These are phyloP conservation scores for Boletus vinaceobasis DNA, from an alignment of 768 basidiomycete genomes.

Conservation along the genomic window DNA sequence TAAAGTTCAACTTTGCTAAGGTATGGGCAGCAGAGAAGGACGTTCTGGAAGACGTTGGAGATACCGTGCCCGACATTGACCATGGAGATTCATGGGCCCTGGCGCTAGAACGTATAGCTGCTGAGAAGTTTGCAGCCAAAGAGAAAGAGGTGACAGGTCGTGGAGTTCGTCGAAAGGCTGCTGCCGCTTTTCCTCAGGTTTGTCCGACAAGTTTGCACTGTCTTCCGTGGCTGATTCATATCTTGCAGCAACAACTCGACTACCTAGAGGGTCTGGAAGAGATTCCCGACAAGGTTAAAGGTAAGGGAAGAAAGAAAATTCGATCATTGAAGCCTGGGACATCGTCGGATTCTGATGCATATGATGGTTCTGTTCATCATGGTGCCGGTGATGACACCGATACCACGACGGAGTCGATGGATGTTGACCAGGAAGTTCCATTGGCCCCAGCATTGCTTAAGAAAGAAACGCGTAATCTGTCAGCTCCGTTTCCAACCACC, in stretches of 20 bases:
- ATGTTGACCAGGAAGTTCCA: slow-evolving; percentile 4
- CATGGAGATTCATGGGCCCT: slow-evolving; percentile 80
- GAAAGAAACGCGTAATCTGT: slow-evolving; percentile 2
- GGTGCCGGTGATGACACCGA: slow-evolving; percentile 22
- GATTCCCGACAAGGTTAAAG: slow-evolving; percentile 36
- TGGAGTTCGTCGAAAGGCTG: slow-evolving; percentile 71
- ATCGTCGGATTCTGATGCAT: slow-evolving; percentile 42
- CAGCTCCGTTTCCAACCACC: not conserved
- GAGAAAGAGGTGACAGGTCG: slow-evolving; percentile 62
- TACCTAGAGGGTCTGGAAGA: slow-evolving; percentile 36
- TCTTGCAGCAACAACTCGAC: slow-evolving; percentile 29
- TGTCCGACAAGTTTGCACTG: not conserved
- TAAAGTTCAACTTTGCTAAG: slow-evolving; percentile 84
- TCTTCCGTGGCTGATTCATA: slow-evolving; percentile 1
- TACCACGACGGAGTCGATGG: slow-evolving; percentile 25
- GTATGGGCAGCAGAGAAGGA: slow-evolving; percentile 86
- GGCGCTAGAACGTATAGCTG: slow-evolving; percentile 51
- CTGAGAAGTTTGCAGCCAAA: slow-evolving; percentile 38
- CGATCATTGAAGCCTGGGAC: slow-evolving; percentile 27
- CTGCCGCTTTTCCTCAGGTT: slow-evolving; percentile 43
- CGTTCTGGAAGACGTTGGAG: slow-evolving; percentile 61
- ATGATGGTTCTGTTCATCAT: slow-evolving; percentile 22
- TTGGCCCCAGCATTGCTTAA: not conserved
- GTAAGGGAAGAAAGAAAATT: slow-evolving; percentile 34
- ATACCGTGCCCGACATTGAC: slow-evolving; percentile 43